A percentile compares a stretch with the other conserved stretches of the same genome.
These are phyloP conservation scores for Thelephora ganbajun DNA, from an alignment of 768 basidiomycete species.

Conservation along the genomic window DNA sequence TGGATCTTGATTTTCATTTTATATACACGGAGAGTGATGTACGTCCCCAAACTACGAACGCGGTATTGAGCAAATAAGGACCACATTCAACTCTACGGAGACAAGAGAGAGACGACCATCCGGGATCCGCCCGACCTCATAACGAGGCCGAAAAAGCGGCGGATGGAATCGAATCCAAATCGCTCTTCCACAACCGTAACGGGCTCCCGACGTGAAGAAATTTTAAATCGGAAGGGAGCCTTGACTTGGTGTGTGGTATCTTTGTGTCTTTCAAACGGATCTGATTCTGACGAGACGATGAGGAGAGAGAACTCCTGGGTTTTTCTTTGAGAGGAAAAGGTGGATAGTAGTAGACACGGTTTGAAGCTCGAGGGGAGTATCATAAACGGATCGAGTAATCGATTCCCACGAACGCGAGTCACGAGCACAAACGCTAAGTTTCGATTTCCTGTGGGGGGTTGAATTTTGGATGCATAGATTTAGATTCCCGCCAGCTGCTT, in stretches of 20 bases:
- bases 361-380: background rate
- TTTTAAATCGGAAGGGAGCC: background rate
- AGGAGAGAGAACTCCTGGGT: too few relatives aligned
- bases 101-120: background rate
- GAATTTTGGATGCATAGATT: too few relatives aligned
- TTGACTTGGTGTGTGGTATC: background rate
- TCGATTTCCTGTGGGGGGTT: too few relatives aligned
- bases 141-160: background rate
- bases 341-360: too few relatives aligned
- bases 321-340: too few relatives aligned
- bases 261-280: background rate
- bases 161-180: background rate
- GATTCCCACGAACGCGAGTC: too few relatives aligned
- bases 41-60: background rate
- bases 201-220: background rate
- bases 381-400: background rate
- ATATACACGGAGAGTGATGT: background rate
- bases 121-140: background rate
- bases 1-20: too few relatives aligned
- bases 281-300: too few relatives aligned
- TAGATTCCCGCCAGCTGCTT: too few relatives aligned
- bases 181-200: background rate
- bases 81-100: background rate
- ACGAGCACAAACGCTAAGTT: too few relatives aligned
- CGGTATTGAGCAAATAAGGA: background rate